phyloP scores from a whole-genome alignment of 1,139 yeast genomes.

The Yarrowia galli region DNA sequence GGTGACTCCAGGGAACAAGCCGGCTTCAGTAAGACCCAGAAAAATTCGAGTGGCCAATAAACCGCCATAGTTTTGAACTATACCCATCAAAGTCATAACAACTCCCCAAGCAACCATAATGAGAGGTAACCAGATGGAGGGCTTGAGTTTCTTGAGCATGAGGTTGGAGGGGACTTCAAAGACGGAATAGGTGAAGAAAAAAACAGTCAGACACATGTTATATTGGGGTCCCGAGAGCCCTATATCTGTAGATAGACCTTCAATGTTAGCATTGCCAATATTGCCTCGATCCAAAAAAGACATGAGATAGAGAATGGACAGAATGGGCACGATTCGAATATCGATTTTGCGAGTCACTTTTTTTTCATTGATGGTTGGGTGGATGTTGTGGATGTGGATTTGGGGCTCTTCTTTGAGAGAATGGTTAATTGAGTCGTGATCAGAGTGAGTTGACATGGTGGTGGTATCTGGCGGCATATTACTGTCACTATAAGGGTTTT shows the following conservation, averaged over 20 bases:
- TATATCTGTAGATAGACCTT: slow-evolving; percentile 63
- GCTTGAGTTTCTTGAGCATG: slow-evolving; percentile 49
- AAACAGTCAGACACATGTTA: slow-evolving; percentile 61
- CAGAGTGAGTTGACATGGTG: slow-evolving; percentile 1
- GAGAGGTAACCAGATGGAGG: slow-evolving; percentile 57
- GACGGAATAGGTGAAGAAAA: slow-evolving; percentile 63
- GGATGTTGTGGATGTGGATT: not conserved
- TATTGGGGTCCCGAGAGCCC: slow-evolving; percentile 59
- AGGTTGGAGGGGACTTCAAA: slow-evolving; percentile 63
- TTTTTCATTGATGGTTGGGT: slow-evolving; percentile 9
- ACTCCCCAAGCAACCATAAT: slow-evolving; percentile 64
- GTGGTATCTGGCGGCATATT: not conserved
- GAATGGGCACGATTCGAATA: slow-evolving; percentile 44
- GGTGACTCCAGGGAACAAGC: slow-evolving; percentile 60
- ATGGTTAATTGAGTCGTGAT: not conserved
- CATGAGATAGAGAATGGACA: slow-evolving; percentile 59
- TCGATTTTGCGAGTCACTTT: slow-evolving; percentile 43
- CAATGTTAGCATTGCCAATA: slow-evolving; percentile 67
- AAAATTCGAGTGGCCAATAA: slow-evolving; percentile 63
- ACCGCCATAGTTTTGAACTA: slow-evolving; percentile 61
- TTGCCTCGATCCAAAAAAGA: slow-evolving; percentile 66
- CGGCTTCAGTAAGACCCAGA: slow-evolving; percentile 66
- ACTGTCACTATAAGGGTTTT: too few relatives aligned
- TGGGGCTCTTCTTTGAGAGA: slow-evolving; percentile 8
- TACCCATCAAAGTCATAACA: slow-evolving; percentile 66